Evolutionary conservation across 1,284 basidiomycete genomes (phyloP), one percentile per base, ranked within the genome.

Genomic region (Cutaneotrichosporon arboriforme): DNA sequence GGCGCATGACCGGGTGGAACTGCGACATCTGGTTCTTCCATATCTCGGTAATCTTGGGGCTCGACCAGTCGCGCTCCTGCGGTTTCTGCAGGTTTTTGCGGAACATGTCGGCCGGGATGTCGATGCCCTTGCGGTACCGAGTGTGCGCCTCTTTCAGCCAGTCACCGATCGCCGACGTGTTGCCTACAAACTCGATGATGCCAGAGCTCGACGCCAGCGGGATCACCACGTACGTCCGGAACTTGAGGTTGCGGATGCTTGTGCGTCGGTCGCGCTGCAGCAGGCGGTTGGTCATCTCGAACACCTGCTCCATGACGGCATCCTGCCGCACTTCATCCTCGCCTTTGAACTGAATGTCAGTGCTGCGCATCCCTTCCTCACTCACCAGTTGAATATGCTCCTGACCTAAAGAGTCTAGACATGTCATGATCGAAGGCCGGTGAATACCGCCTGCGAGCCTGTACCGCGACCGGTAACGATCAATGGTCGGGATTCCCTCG

Each of bases 271-370:
- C 90, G 12, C 79, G 79, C 9, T 68, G 65, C 8, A 98, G 80
- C 1, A 97, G 81, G 4, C 81, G 77, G 59, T 98, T 97, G 51
- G 92, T 87, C 39, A 97, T 80, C 31, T 85, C 84, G 67, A 98
- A 98, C 2, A 97, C 90, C 74, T 98, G 96, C 68, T 97, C 91
- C 93, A 98, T 97, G 43, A 98, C 90, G 1, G 94, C 93, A 69
- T 98, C 94, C 74, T 98, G 96, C 26, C 94, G 84, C 33, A 96
- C 75, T 66, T 98, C 94, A 62, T 97, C 92, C 17, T 85, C 81
- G 12, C 89, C 88, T 72, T 98, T 98, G 78, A 93, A 96, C 90
- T 97, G 60, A 3, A 21, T 50, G 53, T 53, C 37, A 55, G 54
- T 18, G 2, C 14, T 15, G 8, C 1, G 8, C 2, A 4, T 2